Base-by-base conservation (phyloP, 2,329 filamentous ascomycete species). In the Tolypocladium paradoxum region DNA sequence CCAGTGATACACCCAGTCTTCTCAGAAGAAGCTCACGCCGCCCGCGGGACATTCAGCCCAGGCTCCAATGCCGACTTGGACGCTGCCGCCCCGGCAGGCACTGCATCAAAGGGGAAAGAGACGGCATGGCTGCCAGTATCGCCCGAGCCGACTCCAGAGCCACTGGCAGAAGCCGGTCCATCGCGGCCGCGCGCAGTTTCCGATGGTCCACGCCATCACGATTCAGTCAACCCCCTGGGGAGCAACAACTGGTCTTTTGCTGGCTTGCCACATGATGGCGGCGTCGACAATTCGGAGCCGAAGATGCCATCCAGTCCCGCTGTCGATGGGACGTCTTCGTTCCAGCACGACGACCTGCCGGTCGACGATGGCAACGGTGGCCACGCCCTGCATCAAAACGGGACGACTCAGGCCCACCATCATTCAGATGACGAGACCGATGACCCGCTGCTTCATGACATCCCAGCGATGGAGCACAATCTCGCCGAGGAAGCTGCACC, bases 171-270 rank as follows among this genome's bases (percentile, higher is more conserved):
- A 37, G 48, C 48, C 24, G 58, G 58, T 49, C 46, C 63, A 34
- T 61, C 67, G 20, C 68, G 81, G 37, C 78, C 76, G 20, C 72
- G 82, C 45, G 73, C 82, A 31, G 70, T 74, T 49, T 84, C 82
- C 0, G 82, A 84, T 59, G 81, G 81, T 0, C 78, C 78, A 4
- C 70, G 70, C 45, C 62, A 65, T 6, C 69, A 68, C 4, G 67
- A 71, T 9, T 65, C 66, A 2, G 68, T 76, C 51, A 77, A 81
- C 50, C 76, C 77, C 0, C 63, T 84, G 18, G 81, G 74, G 1
- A 80, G 80, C 61, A 83, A 83, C 56, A 84, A 70, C 58, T 85
- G 82, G 82, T 76, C 75, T 0, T 84, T 84, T 58, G 69, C 72
- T 4, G 68, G 67, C 27, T 56, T 79, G 8, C 65, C 69, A 22